These are phyloP conservation scores for Helicostylum pulchrum DNA, from an alignment of 192 early-diverging fungal genomes.

Conservation along the genomic window DNA sequence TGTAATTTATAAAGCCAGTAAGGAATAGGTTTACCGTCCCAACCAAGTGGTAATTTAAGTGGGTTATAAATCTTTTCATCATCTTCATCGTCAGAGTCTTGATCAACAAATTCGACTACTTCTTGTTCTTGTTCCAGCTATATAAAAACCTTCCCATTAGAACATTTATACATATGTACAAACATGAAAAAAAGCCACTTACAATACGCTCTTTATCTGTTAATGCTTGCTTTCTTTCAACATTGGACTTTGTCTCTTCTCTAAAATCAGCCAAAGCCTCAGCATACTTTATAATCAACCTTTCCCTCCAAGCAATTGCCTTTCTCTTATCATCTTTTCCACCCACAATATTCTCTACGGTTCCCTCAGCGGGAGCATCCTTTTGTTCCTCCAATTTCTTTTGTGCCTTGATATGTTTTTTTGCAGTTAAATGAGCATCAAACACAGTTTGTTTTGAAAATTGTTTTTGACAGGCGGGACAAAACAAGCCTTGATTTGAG, in stretches of 20 bases:
- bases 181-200: constrained; percentile 24
- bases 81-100: constrained; percentile 63
- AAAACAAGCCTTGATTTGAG: constrained; percentile 55
- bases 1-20: constrained; percentile 99
- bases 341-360: constrained; percentile 25
- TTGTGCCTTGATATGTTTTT: constrained; percentile 88
- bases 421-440: constrained; percentile 81
- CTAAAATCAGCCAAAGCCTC: constrained; percentile 52
- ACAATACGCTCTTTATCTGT: constrained; percentile 80
- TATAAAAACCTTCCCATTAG: neutral
- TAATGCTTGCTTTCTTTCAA: constrained; percentile 89
- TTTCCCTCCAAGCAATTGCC: constrained; percentile 63
- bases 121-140: constrained; percentile 70
- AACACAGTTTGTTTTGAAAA: constrained; percentile 86
- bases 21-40: constrained; percentile 99
- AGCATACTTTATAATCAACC: constrained; percentile 56
- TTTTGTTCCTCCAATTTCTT: constrained; percentile 36
- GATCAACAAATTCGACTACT: constrained; percentile 59
- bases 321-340: constrained; percentile 52
- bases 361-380: constrained; percentile 20
- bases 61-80: constrained; percentile 96
- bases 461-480: constrained; percentile 70
- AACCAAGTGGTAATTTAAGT: constrained; percentile 90
- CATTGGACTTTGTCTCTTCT: constrained; percentile 81
- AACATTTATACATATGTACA: neutral